Base-by-base conservation (phyloP, 2,329 filamentous ascomycete genomes). In the Arthrinium puccinioides region DNA sequence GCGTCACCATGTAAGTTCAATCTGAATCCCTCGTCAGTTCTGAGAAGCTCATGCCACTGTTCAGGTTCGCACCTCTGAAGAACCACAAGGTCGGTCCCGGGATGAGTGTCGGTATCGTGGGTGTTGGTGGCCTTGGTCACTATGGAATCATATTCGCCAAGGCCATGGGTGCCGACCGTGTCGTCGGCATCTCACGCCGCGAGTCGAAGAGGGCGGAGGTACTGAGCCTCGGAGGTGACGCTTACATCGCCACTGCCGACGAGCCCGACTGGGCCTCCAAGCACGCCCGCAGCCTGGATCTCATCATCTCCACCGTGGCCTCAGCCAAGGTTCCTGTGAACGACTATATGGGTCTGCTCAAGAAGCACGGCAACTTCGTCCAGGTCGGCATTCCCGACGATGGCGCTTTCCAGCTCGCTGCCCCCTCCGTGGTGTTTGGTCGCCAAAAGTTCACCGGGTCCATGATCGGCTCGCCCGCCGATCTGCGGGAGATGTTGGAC, bases 321-420 rank as follows among this genome's bases (percentile, higher is more conserved):
- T 48, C 45, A 9, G 32, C 41, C 11, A 35, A 42, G 32, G 76
- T 82, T 71, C 78, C 78, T 1, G 52, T 81, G 14, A 55, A 59
- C 37, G 57, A 70, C 32, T 84, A 83, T 56, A 60, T 84, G 43
- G 54, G 63, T 18, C 59, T 84, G 9, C 62, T 84, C 20, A 66
- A 70, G 43, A 60, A 66, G 15, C 65, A 74, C 37, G 78, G 79
- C 9, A 66, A 64, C 11, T 76, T 82, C 51, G 70, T 83, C 37
- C 76, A 82, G 56, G 67, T 84, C 36, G 79, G 79, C n/a, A 70
- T 72, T 2, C 78, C 79, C 0, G 79, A 83, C 48, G 64, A 69
- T 28, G 46, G 44, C 20, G 20, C 31, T 11, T 42, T 49, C 32
- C 29, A 29, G 14, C 28, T 46, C 16, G 34, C 38, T 13, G 29